Percentiles rank a stretch among this genome's conserved stretches.
phyloP scores from a whole-genome alignment of 768 basidiomycete genomes.

The Krasilnikovozyma curviuscula region DNA sequence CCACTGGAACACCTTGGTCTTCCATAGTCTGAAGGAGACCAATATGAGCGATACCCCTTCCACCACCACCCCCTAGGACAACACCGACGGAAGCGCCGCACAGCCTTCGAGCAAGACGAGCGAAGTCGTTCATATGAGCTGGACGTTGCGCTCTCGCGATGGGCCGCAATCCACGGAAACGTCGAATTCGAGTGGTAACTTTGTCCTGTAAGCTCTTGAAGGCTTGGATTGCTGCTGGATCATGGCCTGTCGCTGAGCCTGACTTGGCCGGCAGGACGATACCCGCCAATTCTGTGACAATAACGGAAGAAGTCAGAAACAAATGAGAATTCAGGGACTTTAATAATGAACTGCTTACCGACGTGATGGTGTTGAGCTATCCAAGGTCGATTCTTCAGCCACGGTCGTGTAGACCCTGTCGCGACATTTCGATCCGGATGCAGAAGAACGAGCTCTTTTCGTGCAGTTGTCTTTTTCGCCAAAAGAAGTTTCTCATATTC shows the following conservation, averaged over 20 bases:
- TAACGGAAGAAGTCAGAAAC: slow-evolving; percentile 5
- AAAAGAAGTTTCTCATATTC: slow-evolving; percentile 64
- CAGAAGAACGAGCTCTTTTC: slow-evolving; percentile 84
- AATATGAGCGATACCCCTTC: slow-evolving; percentile 62
- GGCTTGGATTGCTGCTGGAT: slow-evolving; percentile 70
- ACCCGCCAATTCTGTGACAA: slow-evolving; percentile 33
- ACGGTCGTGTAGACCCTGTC: slow-evolving; percentile 81
- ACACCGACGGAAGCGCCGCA: slow-evolving; percentile 86
- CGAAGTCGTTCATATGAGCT: slow-evolving; percentile 78
- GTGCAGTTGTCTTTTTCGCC: slow-evolving; percentile 84
- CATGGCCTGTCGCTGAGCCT: slow-evolving; percentile 37
- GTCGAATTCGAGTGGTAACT: slow-evolving; percentile 73
- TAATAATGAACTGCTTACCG: slow-evolving; percentile 38
- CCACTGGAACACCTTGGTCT: slow-evolving; percentile 80
- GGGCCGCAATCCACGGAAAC: slow-evolving; percentile 51
- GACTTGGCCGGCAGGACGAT: slow-evolving; percentile 42
- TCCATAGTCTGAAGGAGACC: slow-evolving; percentile 84
- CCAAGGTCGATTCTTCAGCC: slow-evolving; percentile 95
- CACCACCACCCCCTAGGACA: slow-evolving; percentile 93
- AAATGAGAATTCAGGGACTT: background rate
- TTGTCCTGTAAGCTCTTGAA: slow-evolving; percentile 82
- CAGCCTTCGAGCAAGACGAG: slow-evolving; percentile 68
- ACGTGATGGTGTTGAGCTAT: slow-evolving; percentile 90
- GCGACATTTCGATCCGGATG: slow-evolving; percentile 77
- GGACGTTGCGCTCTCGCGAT: slow-evolving; percentile 50